Evolutionary conservation across 768 basidiomycete species (phyloP).

Genomic region (Tricholoma flavovirens): DNA sequence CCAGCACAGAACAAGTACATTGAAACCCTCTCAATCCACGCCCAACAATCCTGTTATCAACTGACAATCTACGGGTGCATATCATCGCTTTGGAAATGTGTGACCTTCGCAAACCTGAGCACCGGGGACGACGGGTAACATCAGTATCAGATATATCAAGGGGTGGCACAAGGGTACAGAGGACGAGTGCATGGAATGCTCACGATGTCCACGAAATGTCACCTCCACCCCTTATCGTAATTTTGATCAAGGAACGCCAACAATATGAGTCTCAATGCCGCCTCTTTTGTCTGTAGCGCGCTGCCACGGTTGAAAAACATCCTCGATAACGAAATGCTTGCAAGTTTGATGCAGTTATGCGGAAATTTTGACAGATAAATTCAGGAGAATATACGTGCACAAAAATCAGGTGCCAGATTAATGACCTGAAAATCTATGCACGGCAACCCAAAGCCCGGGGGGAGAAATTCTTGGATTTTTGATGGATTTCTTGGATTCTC

Average conservation of each 20-base stretch:
- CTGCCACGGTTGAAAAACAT: neutral
- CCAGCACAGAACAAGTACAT: neutral
- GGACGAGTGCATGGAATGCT: too few relatives aligned
- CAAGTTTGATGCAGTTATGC: neutral
- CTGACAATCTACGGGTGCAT: neutral
- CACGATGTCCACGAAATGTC: constrained; percentile 9
- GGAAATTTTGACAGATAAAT: neutral
- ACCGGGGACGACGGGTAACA: constrained; percentile 3
- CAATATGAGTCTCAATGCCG: too few relatives aligned
- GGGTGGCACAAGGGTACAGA: too few relatives aligned
- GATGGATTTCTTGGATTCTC: constrained; percentile 12
- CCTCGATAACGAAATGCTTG: neutral
- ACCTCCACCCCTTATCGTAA: neutral
- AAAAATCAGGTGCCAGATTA: too few relatives aligned
- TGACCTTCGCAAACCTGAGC: neutral
- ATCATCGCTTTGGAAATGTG: neutral
- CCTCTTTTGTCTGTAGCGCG: neutral
- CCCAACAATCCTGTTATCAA: neutral
- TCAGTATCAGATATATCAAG: too few relatives aligned
- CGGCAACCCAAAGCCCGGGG: too few relatives aligned
- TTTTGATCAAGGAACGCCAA: constrained; percentile 8
- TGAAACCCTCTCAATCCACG: neutral
- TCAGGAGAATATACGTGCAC: neutral
- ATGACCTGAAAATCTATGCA: too few relatives aligned
- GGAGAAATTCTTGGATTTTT: neutral